Evolutionary conservation across 768 basidiomycete genomes (phyloP), one percentile per base, ranked within the genome.

Genomic region (Fomitopsis serialis): DNA sequence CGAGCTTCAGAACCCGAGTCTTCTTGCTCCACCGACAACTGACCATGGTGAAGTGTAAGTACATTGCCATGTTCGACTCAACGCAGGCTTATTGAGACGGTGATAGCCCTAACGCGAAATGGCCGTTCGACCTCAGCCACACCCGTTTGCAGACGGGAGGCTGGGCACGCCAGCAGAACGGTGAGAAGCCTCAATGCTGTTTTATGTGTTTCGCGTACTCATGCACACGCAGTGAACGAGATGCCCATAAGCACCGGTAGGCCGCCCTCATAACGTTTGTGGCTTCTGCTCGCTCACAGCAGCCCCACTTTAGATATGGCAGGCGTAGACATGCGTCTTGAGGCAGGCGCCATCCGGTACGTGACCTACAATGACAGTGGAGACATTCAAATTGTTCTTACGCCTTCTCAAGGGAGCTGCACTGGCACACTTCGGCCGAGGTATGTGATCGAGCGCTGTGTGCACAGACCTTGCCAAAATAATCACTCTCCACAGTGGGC

Each of bases 121-220:
- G 85, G 85, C 78, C 83, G 0, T 82, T 84, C 61, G 70, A 76
- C 45, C 63, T 82, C n/a, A 84, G 82, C 55, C 81, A 82, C 62
- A 84, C 74, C 61, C 78, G 81, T 29, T 58, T 86, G 4, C 76
- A 77, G 48, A 71, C 73, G 4, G 85, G 83, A 19, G 85, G 85
- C 2, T 86, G 84, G 84, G 78, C 83, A 24, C 74, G 82, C 47
- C 74, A 82, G 60, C 77, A 84, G 63, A 86, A 81, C 56, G 55
- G 84, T 79, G 29, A 32, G 5, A 11, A 32, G 5, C 5, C 11
- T 11, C 11, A 32, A 5, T 32, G 11, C 6, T 32, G 11, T 32
- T 11, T 32, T 6, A 5, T 32, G 29, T 32, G 6, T 32, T 11
- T 6, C 6, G 6, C 11, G 5, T 32, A 32, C 29, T 32, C 6